These are phyloP conservation scores for Fusarium staphyleae DNA, from an alignment of 2,329 filamentous ascomycete species.

Conservation along the genomic window DNA sequence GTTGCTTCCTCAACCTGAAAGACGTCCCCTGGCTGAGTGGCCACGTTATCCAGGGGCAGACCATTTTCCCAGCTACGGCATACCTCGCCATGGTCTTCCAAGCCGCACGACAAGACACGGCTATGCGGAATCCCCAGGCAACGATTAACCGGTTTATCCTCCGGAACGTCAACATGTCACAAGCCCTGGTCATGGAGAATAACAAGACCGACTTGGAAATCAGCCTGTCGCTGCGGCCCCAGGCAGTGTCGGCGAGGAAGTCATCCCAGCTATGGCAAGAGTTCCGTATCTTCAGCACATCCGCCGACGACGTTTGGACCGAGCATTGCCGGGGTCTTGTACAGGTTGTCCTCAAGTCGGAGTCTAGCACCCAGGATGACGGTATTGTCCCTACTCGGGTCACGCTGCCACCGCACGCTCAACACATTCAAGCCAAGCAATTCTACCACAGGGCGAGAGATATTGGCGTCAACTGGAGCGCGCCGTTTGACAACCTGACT, in stretches of 20 bases:
- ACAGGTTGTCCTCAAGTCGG: too few relatives aligned
- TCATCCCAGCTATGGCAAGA: constrained; percentile 10
- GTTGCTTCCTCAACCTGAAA: background rate
- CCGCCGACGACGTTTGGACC: constrained; percentile 1
- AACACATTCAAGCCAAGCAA: constrained; percentile 5
- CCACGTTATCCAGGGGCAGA: constrained; percentile 2
- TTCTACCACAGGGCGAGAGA: constrained; percentile 3
- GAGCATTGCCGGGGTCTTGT: background rate
- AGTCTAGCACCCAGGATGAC: too few relatives aligned
- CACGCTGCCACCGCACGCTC: background rate
- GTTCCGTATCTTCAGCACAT: constrained; percentile 7
- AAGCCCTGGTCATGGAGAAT: too few relatives aligned
- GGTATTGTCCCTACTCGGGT: background rate
- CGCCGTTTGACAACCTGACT: too few relatives aligned
- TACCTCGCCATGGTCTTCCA: too few relatives aligned
- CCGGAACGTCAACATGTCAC: too few relatives aligned
- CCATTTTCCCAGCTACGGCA: too few relatives aligned
- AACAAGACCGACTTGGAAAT: too few relatives aligned
- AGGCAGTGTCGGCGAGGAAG: constrained; percentile 5
- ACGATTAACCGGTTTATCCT: too few relatives aligned
- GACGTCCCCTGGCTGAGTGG: background rate
- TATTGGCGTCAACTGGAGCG: background rate
- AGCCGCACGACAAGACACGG: too few relatives aligned
- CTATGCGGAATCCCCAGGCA: too few relatives aligned
- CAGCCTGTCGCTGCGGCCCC: constrained; percentile 7